Percentiles rank a stretch among this genome's conserved stretches.
These are phyloP conservation scores for Globisporangium carolinianum DNA, from an alignment of 352 stramenopile species.

Conservation along the genomic window DNA sequence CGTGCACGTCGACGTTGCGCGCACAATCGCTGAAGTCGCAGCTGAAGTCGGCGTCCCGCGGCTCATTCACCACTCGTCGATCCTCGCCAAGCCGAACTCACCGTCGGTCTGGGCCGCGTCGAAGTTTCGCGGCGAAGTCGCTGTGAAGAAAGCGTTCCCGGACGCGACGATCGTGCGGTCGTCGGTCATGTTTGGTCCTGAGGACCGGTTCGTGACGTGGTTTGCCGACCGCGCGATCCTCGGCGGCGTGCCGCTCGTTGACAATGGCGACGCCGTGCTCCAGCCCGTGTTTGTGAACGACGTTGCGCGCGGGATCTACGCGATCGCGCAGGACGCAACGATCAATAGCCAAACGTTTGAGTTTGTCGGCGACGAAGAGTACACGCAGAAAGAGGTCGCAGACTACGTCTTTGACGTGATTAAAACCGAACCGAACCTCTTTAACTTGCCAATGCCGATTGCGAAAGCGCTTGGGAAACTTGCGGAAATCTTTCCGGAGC, in stretches of 20 bases:
- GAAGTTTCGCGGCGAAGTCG: conserved; percentile 83
- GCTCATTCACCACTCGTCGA: conserved; percentile 78
- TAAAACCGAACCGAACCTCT: conserved; percentile 59
- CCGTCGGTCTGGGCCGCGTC: conserved; percentile 75
- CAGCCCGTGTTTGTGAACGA: conserved; percentile 91
- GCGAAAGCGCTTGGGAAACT: conserved; percentile 76
- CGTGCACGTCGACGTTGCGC: conserved; percentile 91
- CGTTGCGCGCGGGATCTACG: conserved; percentile 75
- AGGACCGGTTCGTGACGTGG: conserved; percentile 95
- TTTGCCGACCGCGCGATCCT: conserved; percentile 67
- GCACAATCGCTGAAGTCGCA: conserved; percentile 77
- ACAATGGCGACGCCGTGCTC: conserved; percentile 90
- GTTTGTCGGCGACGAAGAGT: conserved; percentile 94
- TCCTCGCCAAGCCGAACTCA: conserved; percentile 79
- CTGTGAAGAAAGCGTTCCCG: conserved; percentile 90
- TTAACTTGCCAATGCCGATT: conserved; percentile 77
- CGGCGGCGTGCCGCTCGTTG: conserved; percentile 87
- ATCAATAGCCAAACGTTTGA: conserved; percentile 94
- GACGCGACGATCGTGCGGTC: conserved; percentile 94
- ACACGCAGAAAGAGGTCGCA: conserved; percentile 95
- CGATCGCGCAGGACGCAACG: conserved; percentile 65
- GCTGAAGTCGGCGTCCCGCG: conserved; percentile 69
- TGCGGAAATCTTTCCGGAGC: conserved; percentile 77
- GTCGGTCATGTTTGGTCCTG: conserved; percentile 92
- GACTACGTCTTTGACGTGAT: conserved; percentile 94